Base-by-base conservation (phyloP, 148 eudicot species). In the Vaccinium corymbosum region DNA sequence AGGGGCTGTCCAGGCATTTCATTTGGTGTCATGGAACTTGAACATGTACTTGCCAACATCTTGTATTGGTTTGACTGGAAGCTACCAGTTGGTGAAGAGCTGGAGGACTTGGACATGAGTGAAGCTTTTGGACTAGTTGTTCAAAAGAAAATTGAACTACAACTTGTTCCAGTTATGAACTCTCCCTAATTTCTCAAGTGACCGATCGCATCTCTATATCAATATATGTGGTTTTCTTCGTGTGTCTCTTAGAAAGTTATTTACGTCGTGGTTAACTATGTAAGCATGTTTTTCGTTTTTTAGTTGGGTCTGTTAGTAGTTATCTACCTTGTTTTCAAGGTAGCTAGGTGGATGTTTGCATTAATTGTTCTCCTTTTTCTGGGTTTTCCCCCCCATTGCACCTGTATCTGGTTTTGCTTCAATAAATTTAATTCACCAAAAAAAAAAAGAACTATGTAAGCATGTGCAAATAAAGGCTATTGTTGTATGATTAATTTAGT, bases 1-100 rank as follows among this genome's bases (percentile, higher is more conserved):
- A 79, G 87, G 75, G 73, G 64, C 3, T 90, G 89, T 50, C 92
- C 89, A 1, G 90, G 89, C 3, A 82, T 86, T 32, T 66, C 66
- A 14, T 90, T 88, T 27, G 68, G 35, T 17, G 53, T 73, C 4
- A n/a, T 68, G 10, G 79, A 68, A 16, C 38, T 16, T 53, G 86
- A 83, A 15, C 12, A 59, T 20, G 50, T 80, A 15, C 52, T 80
- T 35, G 82, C 82, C 32, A 80, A 80, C 35, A 29, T 80, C 70
- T 57, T 80, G 71, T 19, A 20, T 49, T 35, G 52, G 71, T 80
- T 80, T 17, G 50, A 80, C 10, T 80, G 82, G 82, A 38, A 57
- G 51, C 4, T 57, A 3, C 29, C 52, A 4, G 22, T 46, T 29
- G 64, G 81, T 27, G 42, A 19, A 4, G 32, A 1, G 48, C 0